These are phyloP conservation scores for Mycotypha africana DNA, from an alignment of 371 early-diverging fungal species.

Conservation along the genomic window DNA sequence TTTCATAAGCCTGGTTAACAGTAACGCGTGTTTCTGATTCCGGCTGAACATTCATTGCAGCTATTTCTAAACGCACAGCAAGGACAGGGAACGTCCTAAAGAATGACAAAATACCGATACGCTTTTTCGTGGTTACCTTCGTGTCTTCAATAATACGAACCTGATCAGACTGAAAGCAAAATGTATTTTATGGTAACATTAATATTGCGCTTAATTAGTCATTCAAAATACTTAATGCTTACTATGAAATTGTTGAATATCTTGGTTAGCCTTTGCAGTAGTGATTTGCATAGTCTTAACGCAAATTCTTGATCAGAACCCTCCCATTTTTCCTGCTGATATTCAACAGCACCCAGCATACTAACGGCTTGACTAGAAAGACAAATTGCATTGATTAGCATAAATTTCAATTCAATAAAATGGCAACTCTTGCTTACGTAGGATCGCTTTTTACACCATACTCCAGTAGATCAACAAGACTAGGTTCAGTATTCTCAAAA, in stretches of 20 bases:
- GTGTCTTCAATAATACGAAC: slow-evolving; percentile 87
- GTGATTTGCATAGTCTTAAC: slow-evolving; percentile 58
- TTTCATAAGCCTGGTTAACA: slow-evolving; percentile 78
- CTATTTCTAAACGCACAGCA: slow-evolving; percentile 68
- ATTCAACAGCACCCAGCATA: slow-evolving; percentile 81
- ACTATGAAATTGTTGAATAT: slow-evolving; percentile 81
- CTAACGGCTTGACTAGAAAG: slow-evolving; percentile 61
- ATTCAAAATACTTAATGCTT: slow-evolving; percentile 8
- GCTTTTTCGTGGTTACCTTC: slow-evolving; percentile 81
- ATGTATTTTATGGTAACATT: background rate
- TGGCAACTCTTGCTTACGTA: slow-evolving; percentile 41
- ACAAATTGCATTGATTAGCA: too few species aligned
- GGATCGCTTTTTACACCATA: slow-evolving; percentile 75
- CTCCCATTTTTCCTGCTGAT: slow-evolving; percentile 58
- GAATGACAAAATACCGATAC: slow-evolving; percentile 83
- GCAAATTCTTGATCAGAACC: slow-evolving; percentile 62
- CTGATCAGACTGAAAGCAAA: slow-evolving; percentile 66
- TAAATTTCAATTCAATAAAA: too few species aligned
- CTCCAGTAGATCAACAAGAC: slow-evolving; percentile 69
- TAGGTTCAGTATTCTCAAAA: slow-evolving; percentile 74
- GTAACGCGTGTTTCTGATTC: slow-evolving; percentile 65
- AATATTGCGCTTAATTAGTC: background rate
- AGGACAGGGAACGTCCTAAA: slow-evolving; percentile 88
- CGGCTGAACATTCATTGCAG: slow-evolving; percentile 45
- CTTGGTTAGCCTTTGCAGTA: slow-evolving; percentile 57